Percentiles rank a stretch among this genome's conserved stretches.
These are phyloP conservation scores for Psidium guajava DNA, from an alignment of 345 rosid genomes.

Conservation along the genomic window DNA sequence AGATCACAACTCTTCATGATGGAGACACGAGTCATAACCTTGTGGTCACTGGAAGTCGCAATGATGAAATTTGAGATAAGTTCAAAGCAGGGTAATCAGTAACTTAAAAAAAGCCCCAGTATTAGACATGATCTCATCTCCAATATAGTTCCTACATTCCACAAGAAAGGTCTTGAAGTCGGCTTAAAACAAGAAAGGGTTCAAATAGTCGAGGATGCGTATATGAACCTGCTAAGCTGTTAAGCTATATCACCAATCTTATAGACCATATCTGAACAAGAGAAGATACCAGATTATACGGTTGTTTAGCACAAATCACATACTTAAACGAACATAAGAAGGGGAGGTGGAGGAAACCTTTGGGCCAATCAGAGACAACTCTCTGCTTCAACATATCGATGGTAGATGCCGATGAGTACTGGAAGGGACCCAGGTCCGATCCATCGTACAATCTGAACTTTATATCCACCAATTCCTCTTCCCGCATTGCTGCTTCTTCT, in stretches of 20 bases:
- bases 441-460: slow-evolving; percentile 90
- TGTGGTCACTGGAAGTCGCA: background rate
- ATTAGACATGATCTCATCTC: background rate
- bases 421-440: slow-evolving; percentile 87
- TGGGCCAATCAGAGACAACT: slow-evolving; percentile 90
- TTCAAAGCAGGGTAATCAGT: background rate
- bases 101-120: background rate
- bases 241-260: background rate
- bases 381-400: slow-evolving; percentile 85
- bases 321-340: background rate
- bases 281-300: background rate
- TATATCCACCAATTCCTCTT: slow-evolving; percentile 72
- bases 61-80: background rate
- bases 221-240: background rate
- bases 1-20: background rate
- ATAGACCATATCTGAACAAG: background rate
- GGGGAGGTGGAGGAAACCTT: slow-evolving; percentile 26
- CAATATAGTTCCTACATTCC: background rate
- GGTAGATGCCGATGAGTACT: slow-evolving; percentile 71
- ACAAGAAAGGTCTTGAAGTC: background rate
- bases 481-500: slow-evolving; percentile 55
- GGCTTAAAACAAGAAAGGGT: background rate
- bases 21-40: background rate
- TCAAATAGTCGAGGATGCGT: background rate
- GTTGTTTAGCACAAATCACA: background rate